Evolutionary conservation across 805 yeast genomes (phyloP).

Genomic region (Suhomyces xylopsoci): DNA sequence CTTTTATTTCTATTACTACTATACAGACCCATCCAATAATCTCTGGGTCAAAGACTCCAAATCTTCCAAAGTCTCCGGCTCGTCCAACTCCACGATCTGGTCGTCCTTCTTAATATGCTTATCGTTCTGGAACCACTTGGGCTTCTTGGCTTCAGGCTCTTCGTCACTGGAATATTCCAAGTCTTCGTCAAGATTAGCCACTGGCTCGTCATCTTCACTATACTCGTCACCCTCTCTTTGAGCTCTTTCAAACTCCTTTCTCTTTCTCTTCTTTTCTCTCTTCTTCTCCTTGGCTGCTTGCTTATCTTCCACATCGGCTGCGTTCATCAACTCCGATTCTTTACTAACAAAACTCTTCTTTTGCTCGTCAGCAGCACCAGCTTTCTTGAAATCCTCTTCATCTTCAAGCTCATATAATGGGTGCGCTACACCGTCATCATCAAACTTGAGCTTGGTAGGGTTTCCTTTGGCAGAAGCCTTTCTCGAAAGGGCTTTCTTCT

Average conservation of each 20-base stretch:
- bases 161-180: constrained; percentile 35
- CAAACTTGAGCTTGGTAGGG: constrained; percentile 79
- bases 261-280: constrained; percentile 82
- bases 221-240: constrained; percentile 39
- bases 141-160: constrained; percentile 38
- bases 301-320: constrained; percentile 77
- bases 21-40: constrained; percentile 25
- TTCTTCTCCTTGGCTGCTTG: constrained; percentile 69
- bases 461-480: constrained; percentile 64
- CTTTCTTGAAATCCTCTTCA: constrained; percentile 80
- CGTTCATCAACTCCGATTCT: constrained; percentile 67
- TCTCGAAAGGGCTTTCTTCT: constrained; percentile 83
- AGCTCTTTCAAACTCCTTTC: constrained; percentile 73
- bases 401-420: constrained; percentile 87
- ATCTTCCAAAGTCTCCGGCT: constrained; percentile 89
- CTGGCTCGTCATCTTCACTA: constrained; percentile 33
- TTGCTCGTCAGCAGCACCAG: constrained; percentile 66
- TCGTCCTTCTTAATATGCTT: constrained; percentile 22
- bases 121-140: constrained; percentile 50
- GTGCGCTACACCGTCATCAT: constrained; percentile 92
- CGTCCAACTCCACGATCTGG: constrained; percentile 68
- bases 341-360: constrained; percentile 61
- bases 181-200: constrained; percentile 45
- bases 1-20: background rate
- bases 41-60: constrained; percentile 79